Base-by-base conservation (phyloP, 352 stramenopile species). In the Phytophthora melonis region DNA sequence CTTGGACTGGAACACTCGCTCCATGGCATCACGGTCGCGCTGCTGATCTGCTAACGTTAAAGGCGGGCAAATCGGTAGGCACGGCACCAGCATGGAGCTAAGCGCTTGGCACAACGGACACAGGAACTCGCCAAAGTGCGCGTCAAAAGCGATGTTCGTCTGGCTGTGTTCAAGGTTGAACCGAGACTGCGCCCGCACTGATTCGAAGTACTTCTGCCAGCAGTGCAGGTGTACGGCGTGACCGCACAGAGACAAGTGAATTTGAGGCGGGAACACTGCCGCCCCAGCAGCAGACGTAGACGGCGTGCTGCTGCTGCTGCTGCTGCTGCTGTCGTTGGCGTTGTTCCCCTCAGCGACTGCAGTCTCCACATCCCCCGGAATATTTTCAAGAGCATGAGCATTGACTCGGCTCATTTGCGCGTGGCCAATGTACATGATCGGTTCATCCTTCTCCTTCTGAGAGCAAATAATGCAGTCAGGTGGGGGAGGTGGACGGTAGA, bases 181-280 rank as follows among this genome's bases (percentile, higher is more conserved):
- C 13, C 75, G 79, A 23, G 84, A 90, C 66, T 96, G 87, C 11
- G 90, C 80, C 43, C 78, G 80, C 23, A 98, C 84, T 13, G 91
- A 94, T n/a, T 92, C 85, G 58, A 97, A 95, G 60, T 98, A 98
- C 47, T 93, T 92, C 25, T 91, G 75, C 87, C 90, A 95, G 61
- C 94, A 98, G 3, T 93, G 78, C 32, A 97, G 58, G 60, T 98
- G 94, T 21, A 97, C 91, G 4, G 93, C 93, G 56, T 98, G 94
- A 41, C 93, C 93, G 76, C 93, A 98, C 11, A 97, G 72, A 25
- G 81, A 95, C 21, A 94, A 76, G 68, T 88, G 94, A 64, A 92
- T 81, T 45, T 87, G 82, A 0, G 88, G 87, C 1, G 86, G 87
- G 50, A 92, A 92, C 23, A 77, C 50, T 3, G 79, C 41, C 3